Evolutionary conservation across 2,329 filamentous ascomycete species (phyloP), one percentile per base, ranked within the genome.

Genomic region (Rhynchosporium graminicola): DNA sequence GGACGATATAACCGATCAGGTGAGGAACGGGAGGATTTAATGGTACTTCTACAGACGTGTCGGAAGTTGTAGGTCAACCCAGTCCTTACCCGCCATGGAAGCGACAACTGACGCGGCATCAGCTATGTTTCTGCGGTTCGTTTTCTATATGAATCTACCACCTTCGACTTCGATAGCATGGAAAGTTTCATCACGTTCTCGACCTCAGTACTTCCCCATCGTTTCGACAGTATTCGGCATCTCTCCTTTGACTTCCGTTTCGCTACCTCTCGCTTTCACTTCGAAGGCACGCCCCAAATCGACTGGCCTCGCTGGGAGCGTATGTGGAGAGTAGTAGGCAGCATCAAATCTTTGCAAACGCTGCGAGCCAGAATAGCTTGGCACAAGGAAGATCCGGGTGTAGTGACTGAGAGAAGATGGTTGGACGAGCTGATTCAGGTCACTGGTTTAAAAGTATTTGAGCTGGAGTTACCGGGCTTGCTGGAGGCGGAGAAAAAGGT

Each of bases 81-180:
- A 36, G 9, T 2, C 13, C 57, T 45, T 36, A 7, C 26, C 1
- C 3, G 13, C n/a, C 48, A 52, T 13, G 36, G 56, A 20, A 38
- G 26, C n/a, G 52, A n/a, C 8, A 20, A 9, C 38, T 31, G 43
- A 48, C 26, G 26, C 3, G 9, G 7, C 20, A 43, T 10, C 45
- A 71, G 70, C 42, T 71, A 71, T 29, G 55, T 63, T 7, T 66
- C 70, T 40, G 67, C 68, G 52, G 63, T 70, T 13, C 20, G 60
- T 13, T 56, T 71, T 4, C 64, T 71, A n/a, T 71, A 71, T 54
- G 61, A 59, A 15, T 56, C 62, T 50, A 71, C 69, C 38, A 68
- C 50, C 9, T 71, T 71, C 51, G 66, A 71, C n/a, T 71, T 71
- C 33, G 65, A 69, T 15, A 62, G 63, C 48, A 63, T 69, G 48